phyloP scores from a whole-genome alignment of 2,329 filamentous ascomycete genomes.

The Botryotinia calthae region DNA sequence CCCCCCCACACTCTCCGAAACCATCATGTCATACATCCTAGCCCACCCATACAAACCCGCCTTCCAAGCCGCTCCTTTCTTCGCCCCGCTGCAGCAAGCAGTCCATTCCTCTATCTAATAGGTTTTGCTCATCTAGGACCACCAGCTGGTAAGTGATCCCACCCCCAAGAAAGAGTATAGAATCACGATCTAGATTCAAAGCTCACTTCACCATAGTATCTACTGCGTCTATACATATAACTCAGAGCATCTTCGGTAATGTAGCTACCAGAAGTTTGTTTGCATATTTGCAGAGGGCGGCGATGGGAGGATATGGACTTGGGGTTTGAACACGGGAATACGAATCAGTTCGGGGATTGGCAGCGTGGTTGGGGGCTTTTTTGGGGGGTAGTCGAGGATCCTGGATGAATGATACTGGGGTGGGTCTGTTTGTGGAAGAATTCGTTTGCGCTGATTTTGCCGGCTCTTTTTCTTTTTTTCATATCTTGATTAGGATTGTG shows the following conservation, averaged over 20 bases:
- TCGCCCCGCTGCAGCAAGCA: too few relatives aligned
- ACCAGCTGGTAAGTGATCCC: neutral
- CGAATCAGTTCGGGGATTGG: neutral
- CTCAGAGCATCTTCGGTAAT: neutral
- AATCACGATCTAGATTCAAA: fast-evolving
- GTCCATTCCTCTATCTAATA: neutral
- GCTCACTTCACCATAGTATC: neutral
- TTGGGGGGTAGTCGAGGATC: too few relatives aligned
- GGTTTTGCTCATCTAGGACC: neutral
- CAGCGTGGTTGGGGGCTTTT: neutral
- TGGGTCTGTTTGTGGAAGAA: neutral
- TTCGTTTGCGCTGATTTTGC: neutral
- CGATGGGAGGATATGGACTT: neutral
- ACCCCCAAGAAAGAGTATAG: fast-evolving
- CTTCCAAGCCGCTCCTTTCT: neutral
- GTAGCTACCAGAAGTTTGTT: neutral
- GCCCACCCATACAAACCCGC: neutral
- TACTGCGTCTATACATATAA: neutral
- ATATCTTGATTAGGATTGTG: too few relatives aligned
- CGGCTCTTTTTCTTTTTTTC: too few relatives aligned
- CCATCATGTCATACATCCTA: neutral
- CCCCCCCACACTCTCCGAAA: neutral
- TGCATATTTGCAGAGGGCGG: neutral
- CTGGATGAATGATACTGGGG: neutral
- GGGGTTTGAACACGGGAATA: fast-evolving